Evolutionary conservation across 176 grass and related monocot species (phyloP).

Genomic region (Aegilops bicornis): DNA sequence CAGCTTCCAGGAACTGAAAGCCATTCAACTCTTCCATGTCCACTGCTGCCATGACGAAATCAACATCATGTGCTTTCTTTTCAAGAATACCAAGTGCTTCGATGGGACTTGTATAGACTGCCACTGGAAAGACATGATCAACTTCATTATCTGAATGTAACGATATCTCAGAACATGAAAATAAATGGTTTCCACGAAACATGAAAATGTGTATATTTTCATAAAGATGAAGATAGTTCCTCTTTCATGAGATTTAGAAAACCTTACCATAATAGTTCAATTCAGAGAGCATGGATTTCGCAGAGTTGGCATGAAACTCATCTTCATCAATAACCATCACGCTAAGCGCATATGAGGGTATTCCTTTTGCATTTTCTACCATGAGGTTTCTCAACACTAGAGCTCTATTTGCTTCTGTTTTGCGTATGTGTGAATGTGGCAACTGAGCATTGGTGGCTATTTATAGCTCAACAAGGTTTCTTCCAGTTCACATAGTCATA

Average conservation of each 20-base stretch:
- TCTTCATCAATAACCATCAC: conserved; percentile 26
- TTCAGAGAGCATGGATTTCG: conserved; percentile 3
- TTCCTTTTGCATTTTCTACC: background rate
- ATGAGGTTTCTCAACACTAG: background rate
- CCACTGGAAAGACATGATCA: background rate
- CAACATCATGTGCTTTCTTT: conserved; percentile 21
- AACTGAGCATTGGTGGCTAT: background rate
- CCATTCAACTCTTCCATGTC: conserved; percentile 38
- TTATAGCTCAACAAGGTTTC: conserved; percentile 6
- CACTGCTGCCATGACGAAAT: conserved; percentile 30
- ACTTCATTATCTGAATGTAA: background rate
- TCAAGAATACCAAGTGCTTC: conserved; percentile 18
- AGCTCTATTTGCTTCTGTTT: background rate
- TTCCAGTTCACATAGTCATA: background rate
- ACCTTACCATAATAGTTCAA: conserved; percentile 13
- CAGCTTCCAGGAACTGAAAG: conserved; percentile 21
- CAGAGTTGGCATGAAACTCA: background rate
- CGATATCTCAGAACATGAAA: background rate
- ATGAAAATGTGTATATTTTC: background rate
- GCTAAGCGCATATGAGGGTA: background rate
- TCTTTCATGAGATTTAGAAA: background rate
- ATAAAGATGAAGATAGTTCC: background rate
- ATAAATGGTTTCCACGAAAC: background rate
- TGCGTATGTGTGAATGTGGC: background rate
- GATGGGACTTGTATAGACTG: conserved; percentile 22